These are phyloP conservation scores for Ceriops tagal DNA, from an alignment of 345 rosid species.

Conservation along the genomic window DNA sequence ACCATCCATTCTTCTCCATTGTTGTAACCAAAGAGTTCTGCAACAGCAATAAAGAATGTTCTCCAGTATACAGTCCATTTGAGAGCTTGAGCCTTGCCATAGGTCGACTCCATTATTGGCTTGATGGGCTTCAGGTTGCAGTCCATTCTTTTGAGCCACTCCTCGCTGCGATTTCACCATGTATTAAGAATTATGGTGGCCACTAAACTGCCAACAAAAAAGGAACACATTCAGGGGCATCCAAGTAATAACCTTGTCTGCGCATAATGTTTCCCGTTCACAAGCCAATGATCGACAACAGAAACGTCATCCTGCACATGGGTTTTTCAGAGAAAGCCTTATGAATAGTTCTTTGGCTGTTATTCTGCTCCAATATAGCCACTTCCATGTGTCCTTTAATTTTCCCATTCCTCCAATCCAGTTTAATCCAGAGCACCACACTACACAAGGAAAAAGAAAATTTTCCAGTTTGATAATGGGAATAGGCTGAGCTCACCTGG, in stretches of 20 bases:
- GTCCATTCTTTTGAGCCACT: conserved; percentile 90
- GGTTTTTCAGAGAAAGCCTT: conserved; percentile 4
- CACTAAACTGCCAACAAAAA: neutral
- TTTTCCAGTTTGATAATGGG: neutral
- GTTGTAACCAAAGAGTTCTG: conserved; percentile 81
- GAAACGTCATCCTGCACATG: conserved; percentile 61
- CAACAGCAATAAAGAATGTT: conserved; percentile 78
- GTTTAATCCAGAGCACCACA: neutral
- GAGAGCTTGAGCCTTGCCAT: conserved; percentile 69
- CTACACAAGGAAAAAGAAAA: neutral
- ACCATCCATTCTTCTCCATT: conserved; percentile 93
- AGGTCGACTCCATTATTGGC: conserved; percentile 70
- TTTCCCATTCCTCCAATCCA: neutral
- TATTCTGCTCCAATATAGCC: too few species aligned
- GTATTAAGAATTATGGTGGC: neutral
- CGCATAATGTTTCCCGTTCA: conserved; percentile 82
- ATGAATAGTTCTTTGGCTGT: neutral
- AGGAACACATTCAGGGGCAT: too few species aligned
- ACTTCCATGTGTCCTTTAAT: neutral
- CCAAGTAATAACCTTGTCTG: conserved; percentile 50
- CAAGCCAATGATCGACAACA: conserved; percentile 67
- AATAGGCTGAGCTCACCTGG: conserved; percentile 41
- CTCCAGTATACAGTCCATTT: conserved; percentile 91
- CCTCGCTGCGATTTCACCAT: conserved; percentile 45
- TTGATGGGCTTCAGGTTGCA: conserved; percentile 39